Evolutionary conservation across 208 protist species (phyloP), one percentile per base, ranked within the genome.

Genomic region (Vickermania ingenoplastis): DNA sequence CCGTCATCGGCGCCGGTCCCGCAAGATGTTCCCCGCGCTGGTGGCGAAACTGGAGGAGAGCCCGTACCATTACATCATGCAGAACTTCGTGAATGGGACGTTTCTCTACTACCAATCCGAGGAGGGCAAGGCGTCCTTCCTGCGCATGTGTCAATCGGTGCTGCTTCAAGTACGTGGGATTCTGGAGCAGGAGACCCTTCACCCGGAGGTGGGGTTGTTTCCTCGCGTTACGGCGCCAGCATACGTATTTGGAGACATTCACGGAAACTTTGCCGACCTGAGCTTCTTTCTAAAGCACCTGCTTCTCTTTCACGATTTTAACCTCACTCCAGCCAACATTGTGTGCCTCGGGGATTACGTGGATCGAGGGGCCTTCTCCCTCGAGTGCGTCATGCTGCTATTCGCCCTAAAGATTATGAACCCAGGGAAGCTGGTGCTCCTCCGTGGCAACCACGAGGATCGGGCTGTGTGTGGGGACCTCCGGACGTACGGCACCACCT

Each of bases 361-460:
- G 7, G 89, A 95, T 59, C 63, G 89, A 13, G 89, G 89, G 21
- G 53, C 53, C 13, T 73, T 81, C 67, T 83, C 73, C 7, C 53
- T 95, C 2, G 75, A 93, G 61, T 75, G 63, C 52, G 65, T 91
- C 11, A 75, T 82, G 23, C 72, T 90, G 5, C 71, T 96, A 36
- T 74, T 97, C 29, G 70, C 73, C 13, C 70, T 93, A 11, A 96
- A 96, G 71, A 56, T 89, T 22, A 77, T 73, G 64, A 70, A 73
- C 63, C 69, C 81, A 30, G 57, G 45, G 7, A 88, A 82, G 65
- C 60, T 94, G 11, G 67, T 88, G 23, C 61, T 94, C 60, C 80
- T 94, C 29, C 84, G 87, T 36, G 87, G 87, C 49, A 94, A 94
- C 74, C 87, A 94, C 65, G 84, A 94, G 64, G 83, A 91, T 61